Base-by-base conservation (phyloP, 179 eudicot genomes). In the Spinacia oleracea region DNA sequence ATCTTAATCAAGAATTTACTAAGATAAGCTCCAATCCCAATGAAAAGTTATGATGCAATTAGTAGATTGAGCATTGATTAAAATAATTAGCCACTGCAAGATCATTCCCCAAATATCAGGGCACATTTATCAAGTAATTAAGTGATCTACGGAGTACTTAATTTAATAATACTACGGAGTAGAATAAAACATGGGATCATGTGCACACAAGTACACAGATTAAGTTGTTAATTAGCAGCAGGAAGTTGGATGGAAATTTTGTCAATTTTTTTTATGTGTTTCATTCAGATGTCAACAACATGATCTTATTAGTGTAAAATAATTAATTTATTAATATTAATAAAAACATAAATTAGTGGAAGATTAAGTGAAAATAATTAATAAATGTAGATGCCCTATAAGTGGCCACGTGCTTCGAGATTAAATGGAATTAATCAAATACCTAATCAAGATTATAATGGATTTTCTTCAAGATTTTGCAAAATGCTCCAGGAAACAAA, bases 321-420 rank as follows among this genome's bases (percentile, higher is more conserved):
- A 16, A 29, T n/a, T 35, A 31, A 59, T 0, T 55, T 6, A 18
- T 21, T 66, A 10, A 27, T 59, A 59, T 62, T 62, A 63, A 51
- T 20, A 53, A 18, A 45, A 7, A 62, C 55, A 80, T 15, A 35
- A 68, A 32, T 46, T 46, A 77, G 84, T 69, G 79, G 77, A 72
- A n/a, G 73, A 72, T 73, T 65, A 72, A 77, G n/a, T 53, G 10
- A 40, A 50, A 64, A 51, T 64, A 27, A 34, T 27, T 45, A 42
- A n/a, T 25, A 45, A 74, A 29, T 74, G 25, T 35, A 55, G 59
- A 83, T 80, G 77, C 81, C 43, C 53, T 15, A 74, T 71, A 84
- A 77, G 84, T 78, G 84, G 84, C 84, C 84, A 83, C 83, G 62
- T 85, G 88, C 69, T 70, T 66, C 72, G 84, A 45, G 81, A 53